Evolutionary conservation across 164 flowering plant genomes (phyloP), one percentile per base, ranked within the genome.

Genomic region (Platanus orientalis): DNA sequence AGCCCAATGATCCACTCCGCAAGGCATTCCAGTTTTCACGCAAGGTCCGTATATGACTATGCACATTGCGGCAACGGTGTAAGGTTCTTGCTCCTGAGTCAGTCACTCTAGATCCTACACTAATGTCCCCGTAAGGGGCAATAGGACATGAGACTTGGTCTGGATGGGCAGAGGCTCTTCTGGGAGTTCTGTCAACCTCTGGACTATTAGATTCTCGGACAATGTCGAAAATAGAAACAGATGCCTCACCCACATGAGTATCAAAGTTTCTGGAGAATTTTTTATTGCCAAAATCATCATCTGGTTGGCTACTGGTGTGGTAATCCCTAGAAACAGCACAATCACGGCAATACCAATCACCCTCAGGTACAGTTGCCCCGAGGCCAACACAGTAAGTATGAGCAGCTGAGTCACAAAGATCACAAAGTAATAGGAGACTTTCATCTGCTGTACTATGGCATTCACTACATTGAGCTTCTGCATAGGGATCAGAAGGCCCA

Each of bases 381-480:
- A 89, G 77, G 32, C 96, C 97, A 74, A 82, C 81, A 70, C 97
- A 91, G 63, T 83, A 87, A 21, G 92, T 83, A 71, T 92, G 96
- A 66, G 83, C 63, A 49, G 86, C 89, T 1, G 84, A 64, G 68
- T 89, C 96, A 73, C 96, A 92, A 44, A 89, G 86, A 71, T 87
- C 89, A 75, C 96, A 89, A 24, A 89, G 81, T 30, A 89, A 61
- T 23, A 85, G 64, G 66, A 83, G 83, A 73, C 48, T 54, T 24
- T 88, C 93, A 71, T 86, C 84, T 7, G 44, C 54, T 19, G 59
- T 40, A 42, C 76, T 57, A 19, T 78, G 73, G 67, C 96, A 88
- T 29, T 78, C 72, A 53, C 45, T 69, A 65, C 97, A 90, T 10
- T 62, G 29, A 7, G 72, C 58, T 49, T 70, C 54, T 3, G 74